Evolutionary conservation across 2,329 filamentous ascomycete genomes (phyloP), one percentile per base, ranked within the genome.

Genomic region (Diplodia mutila): DNA sequence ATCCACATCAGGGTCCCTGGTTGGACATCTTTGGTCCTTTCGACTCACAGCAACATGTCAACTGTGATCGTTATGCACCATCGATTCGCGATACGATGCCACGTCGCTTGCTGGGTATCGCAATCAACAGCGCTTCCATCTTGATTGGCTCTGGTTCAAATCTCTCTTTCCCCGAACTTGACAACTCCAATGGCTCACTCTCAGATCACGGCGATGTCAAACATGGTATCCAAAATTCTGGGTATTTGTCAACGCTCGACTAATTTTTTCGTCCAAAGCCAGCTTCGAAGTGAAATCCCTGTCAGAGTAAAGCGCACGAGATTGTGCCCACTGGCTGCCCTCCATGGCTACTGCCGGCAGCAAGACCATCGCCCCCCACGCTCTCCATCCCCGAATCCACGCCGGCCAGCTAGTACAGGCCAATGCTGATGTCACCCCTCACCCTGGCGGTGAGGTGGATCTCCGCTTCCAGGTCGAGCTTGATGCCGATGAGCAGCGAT

Each of bases 401-500:
- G 32, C n/a, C 53, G 32, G 53, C 18, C 23, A 55, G 32, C 74
- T 79, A 87, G 75, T 87, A 87, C 72, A 88, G 76, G 54, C 85
- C 86, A 70, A 89, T 83, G 23, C 84, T 83, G 72, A 89, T 87
- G 74, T 89, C 87, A 81, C 87, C 86, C 55, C 85, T 81, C 69
- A 89, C 81, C 63, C 86, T 78, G 59, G 87, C 86, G 21, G 86
- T 89, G 70, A 89, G 77, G 74, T 89, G 86, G 52, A 89, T 85
- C 74, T 89, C 86, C 16, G 86, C 86, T 75, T 89, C 86, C 23
- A 89, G 77, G 73, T 89, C 87, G 42, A 89, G 80, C 80, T 89
- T 88, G 79, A 89, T 88, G 67, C 86, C 86, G 46, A 89, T 81
- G 72, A 88, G 81, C 52, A 89, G 80, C 1, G 85, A 86, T 4